phyloP scores from a whole-genome alignment of 768 basidiomycete genomes.

The Podaxis sp. region DNA sequence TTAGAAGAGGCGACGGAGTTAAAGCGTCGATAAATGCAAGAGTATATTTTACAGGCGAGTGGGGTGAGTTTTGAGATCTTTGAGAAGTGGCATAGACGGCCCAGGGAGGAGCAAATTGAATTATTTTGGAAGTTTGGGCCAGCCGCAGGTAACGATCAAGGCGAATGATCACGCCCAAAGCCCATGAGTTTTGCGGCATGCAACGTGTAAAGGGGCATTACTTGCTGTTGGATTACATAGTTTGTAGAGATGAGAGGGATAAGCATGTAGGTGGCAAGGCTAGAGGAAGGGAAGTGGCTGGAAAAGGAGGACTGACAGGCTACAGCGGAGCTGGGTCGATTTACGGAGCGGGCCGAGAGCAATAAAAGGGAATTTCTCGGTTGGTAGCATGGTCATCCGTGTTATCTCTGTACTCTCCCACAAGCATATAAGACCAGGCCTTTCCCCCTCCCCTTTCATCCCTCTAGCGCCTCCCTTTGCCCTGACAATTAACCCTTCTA shows the following conservation, averaged over 20 bases:
- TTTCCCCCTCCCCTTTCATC: background rate
- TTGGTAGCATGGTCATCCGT: conserved; percentile 19
- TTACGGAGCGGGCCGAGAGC: conserved; percentile 20
- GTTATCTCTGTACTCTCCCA: conserved; percentile 23
- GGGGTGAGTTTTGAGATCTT: background rate
- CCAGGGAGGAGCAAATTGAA: background rate
- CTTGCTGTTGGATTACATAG: background rate
- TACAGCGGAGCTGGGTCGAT: conserved; percentile 16
- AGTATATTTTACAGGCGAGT: background rate
- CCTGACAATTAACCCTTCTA: conserved; percentile 25
- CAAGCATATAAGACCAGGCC: conserved; percentile 18
- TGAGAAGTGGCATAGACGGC: background rate
- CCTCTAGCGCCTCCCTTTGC: conserved; percentile 15
- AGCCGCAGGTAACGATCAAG: background rate
- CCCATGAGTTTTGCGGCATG: background rate
- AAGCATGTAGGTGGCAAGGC: conserved; percentile 5
- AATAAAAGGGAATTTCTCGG: conserved; percentile 23
- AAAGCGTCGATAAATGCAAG: conserved; percentile 19
- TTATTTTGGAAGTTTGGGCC: too few species aligned
- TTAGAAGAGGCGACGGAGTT: conserved; percentile 26
- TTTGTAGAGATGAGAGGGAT: background rate
- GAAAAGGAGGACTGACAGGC: background rate
- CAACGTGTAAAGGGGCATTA: background rate
- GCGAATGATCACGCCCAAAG: background rate
- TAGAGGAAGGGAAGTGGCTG: background rate